A percentile compares a stretch with the other conserved stretches of the same genome.
These are phyloP conservation scores for Talaromyces nanjingensis DNA, from an alignment of 495 filamentous ascomycete species.

Conservation along the genomic window DNA sequence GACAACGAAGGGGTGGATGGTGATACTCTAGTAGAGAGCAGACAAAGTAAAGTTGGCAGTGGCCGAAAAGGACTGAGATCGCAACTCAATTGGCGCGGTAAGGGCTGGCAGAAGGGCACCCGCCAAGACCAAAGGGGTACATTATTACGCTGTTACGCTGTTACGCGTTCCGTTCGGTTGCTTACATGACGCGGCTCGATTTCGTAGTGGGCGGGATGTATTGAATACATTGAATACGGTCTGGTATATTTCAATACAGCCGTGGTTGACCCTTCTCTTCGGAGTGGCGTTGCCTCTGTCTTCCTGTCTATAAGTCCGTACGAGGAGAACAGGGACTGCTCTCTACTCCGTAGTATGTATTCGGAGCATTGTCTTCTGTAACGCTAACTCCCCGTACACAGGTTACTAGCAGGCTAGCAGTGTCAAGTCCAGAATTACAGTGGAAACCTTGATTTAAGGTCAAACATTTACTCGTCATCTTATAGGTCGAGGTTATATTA, in stretches of 20 bases:
- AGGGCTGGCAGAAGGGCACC: slow-evolving; percentile 19
- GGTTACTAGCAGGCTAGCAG: not conserved
- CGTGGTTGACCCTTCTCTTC: not conserved
- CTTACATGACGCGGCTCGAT: not conserved
- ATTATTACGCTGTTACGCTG: not conserved
- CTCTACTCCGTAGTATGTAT: too few relatives aligned
- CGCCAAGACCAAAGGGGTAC: slow-evolving; percentile 34
- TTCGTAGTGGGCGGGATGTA: not conserved
- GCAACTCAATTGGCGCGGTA: slow-evolving; percentile 27
- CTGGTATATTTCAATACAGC: not conserved
- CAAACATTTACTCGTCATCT: not conserved
- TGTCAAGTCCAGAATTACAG: not conserved
- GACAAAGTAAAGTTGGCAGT: slow-evolving; percentile 11
- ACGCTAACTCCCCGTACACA: not conserved
- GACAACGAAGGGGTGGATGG: slow-evolving; percentile 5
- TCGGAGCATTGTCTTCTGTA: not conserved
- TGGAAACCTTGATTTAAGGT: not conserved
- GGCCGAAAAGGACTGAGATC: slow-evolving; percentile 19
- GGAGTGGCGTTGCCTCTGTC: not conserved
- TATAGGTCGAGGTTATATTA: not conserved
- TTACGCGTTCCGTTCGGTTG: not conserved
- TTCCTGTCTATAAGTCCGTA: too few relatives aligned
- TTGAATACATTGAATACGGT: not conserved
- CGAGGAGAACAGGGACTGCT: not conserved
- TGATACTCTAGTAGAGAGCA: not conserved